A percentile compares a stretch with the other conserved stretches of the same genome.
Conservation (phyloP, 2,329 filamentous ascomycete genomes). For the Calonectria naviculata region DNA sequence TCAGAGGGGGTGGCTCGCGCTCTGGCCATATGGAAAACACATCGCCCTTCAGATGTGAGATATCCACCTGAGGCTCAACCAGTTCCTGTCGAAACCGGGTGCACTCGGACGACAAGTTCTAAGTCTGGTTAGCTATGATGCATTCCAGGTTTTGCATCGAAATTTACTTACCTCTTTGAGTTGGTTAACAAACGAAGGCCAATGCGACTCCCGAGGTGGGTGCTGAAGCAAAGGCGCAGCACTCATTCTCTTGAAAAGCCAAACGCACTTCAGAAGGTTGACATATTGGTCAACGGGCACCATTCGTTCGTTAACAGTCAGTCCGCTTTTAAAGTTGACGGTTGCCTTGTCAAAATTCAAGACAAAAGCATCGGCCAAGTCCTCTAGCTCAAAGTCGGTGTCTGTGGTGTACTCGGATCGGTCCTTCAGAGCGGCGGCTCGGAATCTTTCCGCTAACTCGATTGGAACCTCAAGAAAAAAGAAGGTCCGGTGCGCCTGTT, state of each 20-base stretch:
- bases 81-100: conserved; percentile 42
- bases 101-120: conserved; percentile 43
- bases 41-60: conserved; percentile 30
- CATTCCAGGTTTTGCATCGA: background rate
- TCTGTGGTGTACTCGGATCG: conserved; percentile 33
- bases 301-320: conserved; percentile 39
- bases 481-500: conserved; percentile 28
- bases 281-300: conserved; percentile 42
- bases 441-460: conserved; percentile 38
- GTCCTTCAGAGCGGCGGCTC: conserved; percentile 33
- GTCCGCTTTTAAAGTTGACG: conserved; percentile 35
- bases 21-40: conserved; percentile 46
- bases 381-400: conserved; percentile 35
- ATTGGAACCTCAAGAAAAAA: conserved; percentile 32
- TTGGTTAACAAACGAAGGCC: conserved; percentile 47
- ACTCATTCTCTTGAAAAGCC: conserved; percentile 40
- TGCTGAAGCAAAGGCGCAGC: conserved; percentile 24
- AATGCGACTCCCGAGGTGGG: conserved; percentile 41
- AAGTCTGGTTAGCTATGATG: conserved; percentile 3
- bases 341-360: conserved; percentile 42
- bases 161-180: conserved; percentile 43
- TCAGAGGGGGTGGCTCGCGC: conserved; percentile 36
- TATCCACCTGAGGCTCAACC: conserved; percentile 35
- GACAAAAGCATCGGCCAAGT: conserved; percentile 48
- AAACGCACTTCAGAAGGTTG: conserved; percentile 47